Conservation (phyloP, 495 filamentous ascomycete species). For the Daldinia childiae region DNA sequence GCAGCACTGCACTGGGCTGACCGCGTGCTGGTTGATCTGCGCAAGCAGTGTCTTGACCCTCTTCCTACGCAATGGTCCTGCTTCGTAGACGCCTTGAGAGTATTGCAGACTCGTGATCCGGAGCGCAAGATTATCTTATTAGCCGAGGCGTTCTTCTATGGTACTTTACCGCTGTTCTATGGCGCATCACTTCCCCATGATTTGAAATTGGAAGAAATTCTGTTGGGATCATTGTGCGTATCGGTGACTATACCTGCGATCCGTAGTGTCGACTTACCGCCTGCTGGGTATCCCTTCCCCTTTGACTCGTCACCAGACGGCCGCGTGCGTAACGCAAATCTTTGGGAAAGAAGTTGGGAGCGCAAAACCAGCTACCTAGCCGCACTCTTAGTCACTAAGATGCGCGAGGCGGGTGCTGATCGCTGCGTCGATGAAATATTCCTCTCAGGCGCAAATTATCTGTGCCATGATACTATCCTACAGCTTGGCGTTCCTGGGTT, state of each 20-base stretch:
- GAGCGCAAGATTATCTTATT: constrained; percentile 43
- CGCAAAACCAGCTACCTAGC: constrained; percentile 19
- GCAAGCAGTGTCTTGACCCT: constrained; percentile 35
- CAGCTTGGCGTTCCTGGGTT: constrained; percentile 51
- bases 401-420: constrained; percentile 31
- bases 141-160: constrained; percentile 45
- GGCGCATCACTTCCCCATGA: constrained; percentile 35
- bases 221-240: constrained; percentile 31
- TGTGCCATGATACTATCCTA: constrained; percentile 37
- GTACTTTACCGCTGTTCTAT: constrained; percentile 40
- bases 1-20: constrained; percentile 26
- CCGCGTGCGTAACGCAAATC: constrained; percentile 24
- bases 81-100: constrained; percentile 36
- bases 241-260: constrained; percentile 44
- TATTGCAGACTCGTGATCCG: constrained; percentile 33
- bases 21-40: constrained; percentile 40
- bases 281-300: constrained; percentile 33
- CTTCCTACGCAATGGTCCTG: constrained; percentile 43
- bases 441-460: constrained; percentile 44
- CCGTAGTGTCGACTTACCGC: constrained; percentile 42
- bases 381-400: constrained; percentile 20
- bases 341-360: constrained; percentile 37
- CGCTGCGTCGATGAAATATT: constrained; percentile 16
- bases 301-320: constrained; percentile 33
- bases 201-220: constrained; percentile 15